Conservation (phyloP, 176 grass and related monocot genomes). For the Oryza coarctata region DNA sequence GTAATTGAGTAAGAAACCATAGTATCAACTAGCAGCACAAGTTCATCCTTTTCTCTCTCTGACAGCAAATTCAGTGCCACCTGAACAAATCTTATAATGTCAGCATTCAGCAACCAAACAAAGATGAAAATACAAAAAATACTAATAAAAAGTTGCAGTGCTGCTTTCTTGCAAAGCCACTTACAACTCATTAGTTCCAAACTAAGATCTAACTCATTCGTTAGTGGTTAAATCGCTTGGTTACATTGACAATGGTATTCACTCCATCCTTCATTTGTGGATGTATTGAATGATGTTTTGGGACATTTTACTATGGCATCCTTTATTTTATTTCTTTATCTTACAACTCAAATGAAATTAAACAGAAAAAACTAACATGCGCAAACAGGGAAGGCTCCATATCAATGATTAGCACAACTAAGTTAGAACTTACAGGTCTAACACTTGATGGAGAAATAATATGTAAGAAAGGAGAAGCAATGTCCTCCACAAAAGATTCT, state of each 20-base stretch:
- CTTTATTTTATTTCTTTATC: slow-evolving; percentile 8
- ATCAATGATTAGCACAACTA: slow-evolving; percentile 25
- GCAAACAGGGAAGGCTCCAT: background rate
- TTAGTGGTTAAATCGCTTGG: slow-evolving; percentile 22
- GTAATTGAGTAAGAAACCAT: slow-evolving; percentile 89
- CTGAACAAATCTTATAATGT: slow-evolving; percentile 39
- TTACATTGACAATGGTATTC: background rate
- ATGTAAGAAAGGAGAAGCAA: slow-evolving; percentile 76
- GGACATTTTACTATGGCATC: slow-evolving; percentile 11
- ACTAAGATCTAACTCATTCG: slow-evolving; percentile 21
- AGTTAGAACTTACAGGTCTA: slow-evolving; percentile 70
- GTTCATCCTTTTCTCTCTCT: slow-evolving; percentile 80
- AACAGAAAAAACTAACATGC: slow-evolving; percentile 10
- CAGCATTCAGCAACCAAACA: slow-evolving; percentile 40
- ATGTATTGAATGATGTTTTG: background rate
- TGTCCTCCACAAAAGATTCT: slow-evolving; percentile 79
- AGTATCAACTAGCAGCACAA: slow-evolving; percentile 77
- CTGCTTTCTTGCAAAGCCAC: background rate
- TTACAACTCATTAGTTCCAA: slow-evolving; percentile 1
- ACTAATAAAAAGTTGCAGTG: background rate
- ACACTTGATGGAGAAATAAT: slow-evolving; percentile 77
- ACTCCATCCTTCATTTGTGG: slow-evolving; percentile 6
- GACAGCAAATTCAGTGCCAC: slow-evolving; percentile 79
- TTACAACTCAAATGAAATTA: slow-evolving; percentile 17
- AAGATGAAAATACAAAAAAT: background rate